These are phyloP conservation scores for Xylaria sp. DNA, from an alignment of 2,329 filamentous ascomycete species.

Conservation along the genomic window DNA sequence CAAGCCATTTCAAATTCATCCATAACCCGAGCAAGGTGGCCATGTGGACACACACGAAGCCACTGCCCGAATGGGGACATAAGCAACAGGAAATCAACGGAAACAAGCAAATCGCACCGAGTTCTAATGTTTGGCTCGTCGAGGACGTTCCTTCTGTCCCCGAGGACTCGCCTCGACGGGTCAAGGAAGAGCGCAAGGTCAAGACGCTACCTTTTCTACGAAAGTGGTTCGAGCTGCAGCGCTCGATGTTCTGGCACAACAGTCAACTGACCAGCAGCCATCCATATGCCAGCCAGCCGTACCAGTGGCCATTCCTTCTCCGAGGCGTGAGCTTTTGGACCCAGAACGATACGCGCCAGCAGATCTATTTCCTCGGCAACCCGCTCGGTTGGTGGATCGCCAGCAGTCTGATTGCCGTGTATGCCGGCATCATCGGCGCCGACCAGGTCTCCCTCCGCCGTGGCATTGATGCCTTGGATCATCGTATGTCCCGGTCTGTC, in stretches of 20 bases:
- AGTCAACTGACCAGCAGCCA: conserved; percentile 97
- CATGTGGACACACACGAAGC: conserved; percentile 97
- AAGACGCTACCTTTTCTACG: conserved; percentile 87
- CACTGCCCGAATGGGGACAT: conserved; percentile 96
- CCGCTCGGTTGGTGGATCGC: conserved; percentile 97
- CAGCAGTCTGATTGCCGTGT: conserved; percentile 91
- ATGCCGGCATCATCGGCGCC: conserved; percentile 88
- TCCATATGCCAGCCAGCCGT: conserved; percentile 92
- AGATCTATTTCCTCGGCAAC: conserved; percentile 99
- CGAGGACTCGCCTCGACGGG: conserved; percentile 75
- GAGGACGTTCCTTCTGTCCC: conserved; percentile 89
- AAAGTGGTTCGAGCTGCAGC: conserved; percentile 96
- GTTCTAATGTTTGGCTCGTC: conserved; percentile 93
- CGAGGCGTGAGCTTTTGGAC: conserved; percentile 99
- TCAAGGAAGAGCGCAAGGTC: conserved; percentile 79
- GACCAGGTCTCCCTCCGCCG: conserved; percentile 94
- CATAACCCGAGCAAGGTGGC: conserved; percentile 95
- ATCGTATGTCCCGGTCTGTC: too few species aligned
- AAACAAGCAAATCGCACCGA: conserved; percentile 91
- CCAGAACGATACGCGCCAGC: conserved; percentile 90
- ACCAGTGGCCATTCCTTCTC: conserved; percentile 97
- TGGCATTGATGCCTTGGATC: conserved; percentile 91
- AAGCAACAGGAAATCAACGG: conserved; percentile 99
- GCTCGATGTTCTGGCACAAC: conserved; percentile 99
- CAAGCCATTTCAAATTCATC: conserved; percentile 94